Conservation (phyloP, 257 asterid genomes). For the Cinchona pubescens region DNA sequence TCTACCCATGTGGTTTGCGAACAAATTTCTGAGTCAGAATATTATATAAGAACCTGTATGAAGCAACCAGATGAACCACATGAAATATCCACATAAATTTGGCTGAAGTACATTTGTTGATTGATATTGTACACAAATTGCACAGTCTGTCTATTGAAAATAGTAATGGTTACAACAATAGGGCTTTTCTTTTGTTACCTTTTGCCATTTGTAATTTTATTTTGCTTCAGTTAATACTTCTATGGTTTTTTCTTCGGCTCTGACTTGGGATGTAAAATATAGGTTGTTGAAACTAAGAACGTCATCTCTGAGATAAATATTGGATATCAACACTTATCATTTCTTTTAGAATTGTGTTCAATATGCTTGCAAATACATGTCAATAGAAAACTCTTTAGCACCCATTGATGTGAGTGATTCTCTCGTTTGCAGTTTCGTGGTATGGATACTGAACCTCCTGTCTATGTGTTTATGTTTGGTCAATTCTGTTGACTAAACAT, state of each 20-base stretch:
- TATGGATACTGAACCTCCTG: neutral
- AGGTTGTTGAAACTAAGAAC: neutral
- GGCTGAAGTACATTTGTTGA: neutral
- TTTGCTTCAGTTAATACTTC: neutral
- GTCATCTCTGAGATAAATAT: neutral
- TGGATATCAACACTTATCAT: no score
- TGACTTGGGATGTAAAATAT: neutral
- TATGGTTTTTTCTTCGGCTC: neutral
- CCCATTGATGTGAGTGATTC: no score
- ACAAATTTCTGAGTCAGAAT: neutral
- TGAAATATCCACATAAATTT: neutral
- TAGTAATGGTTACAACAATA: neutral
- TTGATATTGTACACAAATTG: neutral
- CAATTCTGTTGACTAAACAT: conserved; percentile 1
- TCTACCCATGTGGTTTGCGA: neutral
- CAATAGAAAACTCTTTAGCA: neutral
- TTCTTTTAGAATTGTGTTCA: neutral
- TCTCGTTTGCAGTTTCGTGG: neutral
- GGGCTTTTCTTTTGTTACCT: neutral
- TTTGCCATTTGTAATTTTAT: neutral
- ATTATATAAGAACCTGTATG: neutral
- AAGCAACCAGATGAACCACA: neutral
- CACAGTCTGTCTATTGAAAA: neutral
- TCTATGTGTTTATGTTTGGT: neutral
- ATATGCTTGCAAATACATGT: neutral